Percentiles rank a stretch among this genome's conserved stretches.
Evolutionary conservation across 1,139 yeast species (phyloP).

Genomic region (Blastobotrys ciferrii): DNA sequence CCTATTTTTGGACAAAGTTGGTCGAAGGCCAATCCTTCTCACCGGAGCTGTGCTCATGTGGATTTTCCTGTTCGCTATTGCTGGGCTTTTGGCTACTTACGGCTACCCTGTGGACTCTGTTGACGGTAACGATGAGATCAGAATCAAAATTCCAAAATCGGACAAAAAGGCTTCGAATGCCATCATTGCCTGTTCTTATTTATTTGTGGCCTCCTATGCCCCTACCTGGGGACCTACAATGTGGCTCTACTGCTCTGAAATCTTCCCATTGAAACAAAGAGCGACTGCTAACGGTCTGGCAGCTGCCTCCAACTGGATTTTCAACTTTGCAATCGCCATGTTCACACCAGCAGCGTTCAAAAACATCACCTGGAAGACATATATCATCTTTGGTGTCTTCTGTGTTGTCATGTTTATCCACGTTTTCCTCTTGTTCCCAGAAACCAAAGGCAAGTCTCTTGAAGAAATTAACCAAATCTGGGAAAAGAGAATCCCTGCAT

Average conservation of each 20-base stretch:
- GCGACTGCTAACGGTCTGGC: conserved; percentile 53
- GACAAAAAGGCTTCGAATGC: conserved; percentile 44
- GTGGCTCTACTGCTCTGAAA: conserved; percentile 57
- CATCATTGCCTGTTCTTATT: conserved; percentile 59
- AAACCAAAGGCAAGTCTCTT: conserved; percentile 59
- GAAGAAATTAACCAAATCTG: conserved; percentile 64
- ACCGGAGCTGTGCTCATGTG: conserved; percentile 45
- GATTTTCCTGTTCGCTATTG: conserved; percentile 45
- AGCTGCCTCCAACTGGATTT: conserved; percentile 63
- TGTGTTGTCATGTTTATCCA: conserved; percentile 54
- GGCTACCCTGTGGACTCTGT: conserved; percentile 35
- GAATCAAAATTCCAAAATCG: conserved; percentile 45
- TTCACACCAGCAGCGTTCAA: conserved; percentile 52
- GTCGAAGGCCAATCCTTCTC: conserved; percentile 49
- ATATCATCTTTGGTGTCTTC: conserved; percentile 63
- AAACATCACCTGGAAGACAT: conserved; percentile 54
- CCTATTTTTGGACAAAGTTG: conserved; percentile 49
- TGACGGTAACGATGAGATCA: conserved; percentile 46
- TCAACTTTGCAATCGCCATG: conserved; percentile 57
- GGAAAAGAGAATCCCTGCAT: conserved; percentile 59
- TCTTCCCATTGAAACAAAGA: conserved; percentile 60
- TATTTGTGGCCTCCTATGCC: conserved; percentile 64
- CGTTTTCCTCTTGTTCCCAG: conserved; percentile 60
- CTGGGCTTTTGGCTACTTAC: conserved; percentile 45
- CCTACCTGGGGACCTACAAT: conserved; percentile 65